phyloP scores from a whole-genome alignment of 2,329 filamentous ascomycete genomes.

The Talaromyces sp. region DNA sequence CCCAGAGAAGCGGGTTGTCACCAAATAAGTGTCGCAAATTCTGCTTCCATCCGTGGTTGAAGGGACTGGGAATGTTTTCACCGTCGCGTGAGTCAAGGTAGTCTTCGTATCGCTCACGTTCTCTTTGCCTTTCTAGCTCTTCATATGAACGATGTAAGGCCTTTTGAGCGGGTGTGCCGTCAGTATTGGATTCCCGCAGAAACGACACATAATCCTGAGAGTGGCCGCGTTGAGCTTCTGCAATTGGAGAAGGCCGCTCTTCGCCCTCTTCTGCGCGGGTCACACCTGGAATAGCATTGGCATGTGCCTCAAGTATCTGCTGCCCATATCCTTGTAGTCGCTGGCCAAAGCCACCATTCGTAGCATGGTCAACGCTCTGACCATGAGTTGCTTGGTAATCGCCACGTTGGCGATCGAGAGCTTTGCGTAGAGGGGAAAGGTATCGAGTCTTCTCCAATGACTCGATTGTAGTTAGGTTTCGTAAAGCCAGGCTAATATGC shows the following conservation, averaged over 20 bases:
- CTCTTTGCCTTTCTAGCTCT: constrained; percentile 62
- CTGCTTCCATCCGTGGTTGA: constrained; percentile 78
- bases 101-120: constrained; percentile 67
- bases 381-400: constrained; percentile 30
- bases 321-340: constrained; percentile 64
- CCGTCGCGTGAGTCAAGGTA: constrained; percentile 91
- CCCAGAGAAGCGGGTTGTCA: constrained; percentile 69
- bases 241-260: constrained; percentile 46
- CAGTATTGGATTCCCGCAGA: constrained; percentile 17
- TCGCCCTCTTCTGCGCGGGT: constrained; percentile 82
- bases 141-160: constrained; percentile 50
- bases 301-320: constrained; percentile 76
- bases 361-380: constrained; percentile 32
- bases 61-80: constrained; percentile 84
- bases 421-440: constrained; percentile 72
- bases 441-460: constrained; percentile 95
- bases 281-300: constrained; percentile 76
- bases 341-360: constrained; percentile 35
- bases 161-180: constrained; percentile 47
- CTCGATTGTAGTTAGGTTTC: constrained; percentile 91
- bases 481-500: constrained; percentile 79
- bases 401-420: constrained; percentile 63
- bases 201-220: constrained; percentile 22
- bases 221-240: constrained; percentile 17
- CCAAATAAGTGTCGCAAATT: constrained; percentile 86